A percentile compares a stretch with the other conserved stretches of the same genome.
Evolutionary conservation across 805 yeast species (phyloP).

Genomic region (Ogataea ganodermae): DNA sequence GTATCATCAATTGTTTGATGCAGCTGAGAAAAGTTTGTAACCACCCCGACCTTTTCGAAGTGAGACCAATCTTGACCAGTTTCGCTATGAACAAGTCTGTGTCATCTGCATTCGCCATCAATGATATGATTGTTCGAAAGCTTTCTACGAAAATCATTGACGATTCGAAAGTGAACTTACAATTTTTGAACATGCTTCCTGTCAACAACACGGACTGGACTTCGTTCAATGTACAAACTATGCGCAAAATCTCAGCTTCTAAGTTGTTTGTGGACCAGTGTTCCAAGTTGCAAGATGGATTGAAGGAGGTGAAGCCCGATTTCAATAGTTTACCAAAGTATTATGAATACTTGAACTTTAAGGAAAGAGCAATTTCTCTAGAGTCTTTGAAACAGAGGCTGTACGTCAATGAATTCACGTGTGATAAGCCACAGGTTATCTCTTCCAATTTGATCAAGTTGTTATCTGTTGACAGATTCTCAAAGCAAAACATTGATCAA

Average conservation of each 20-base stretch:
- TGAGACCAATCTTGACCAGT: slow-evolving; percentile 90
- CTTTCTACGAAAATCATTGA: slow-evolving; percentile 1
- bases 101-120: slow-evolving; percentile 45
- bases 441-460: slow-evolving; percentile 58
- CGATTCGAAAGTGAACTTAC: slow-evolving; percentile 42
- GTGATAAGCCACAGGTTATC: slow-evolving; percentile 64
- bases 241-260: slow-evolving; percentile 49
- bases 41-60: slow-evolving; percentile 95
- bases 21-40: slow-evolving; percentile 95
- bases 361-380: slow-evolving; percentile 52
- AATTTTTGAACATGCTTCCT: slow-evolving; percentile 63
- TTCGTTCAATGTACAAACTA: slow-evolving; percentile 48
- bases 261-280: slow-evolving; percentile 46
- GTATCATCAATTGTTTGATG: slow-evolving; percentile 96
- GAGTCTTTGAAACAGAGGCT: slow-evolving; percentile 55
- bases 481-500: slow-evolving; percentile 34
- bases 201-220: slow-evolving; percentile 47
- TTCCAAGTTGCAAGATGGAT: slow-evolving; percentile 39
- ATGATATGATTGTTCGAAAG: slow-evolving; percentile 43
- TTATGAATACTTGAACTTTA: slow-evolving; percentile 56
- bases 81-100: slow-evolving; percentile 73
- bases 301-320: slow-evolving; percentile 37
- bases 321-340: slow-evolving; percentile 53
- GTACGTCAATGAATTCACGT: slow-evolving; percentile 67
- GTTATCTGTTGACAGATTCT: slow-evolving; percentile 35